A percentile compares a stretch with the other conserved stretches of the same genome.
Evolutionary conservation across 768 basidiomycete species (phyloP).

Genomic region (Naganishia vishniacii): DNA sequence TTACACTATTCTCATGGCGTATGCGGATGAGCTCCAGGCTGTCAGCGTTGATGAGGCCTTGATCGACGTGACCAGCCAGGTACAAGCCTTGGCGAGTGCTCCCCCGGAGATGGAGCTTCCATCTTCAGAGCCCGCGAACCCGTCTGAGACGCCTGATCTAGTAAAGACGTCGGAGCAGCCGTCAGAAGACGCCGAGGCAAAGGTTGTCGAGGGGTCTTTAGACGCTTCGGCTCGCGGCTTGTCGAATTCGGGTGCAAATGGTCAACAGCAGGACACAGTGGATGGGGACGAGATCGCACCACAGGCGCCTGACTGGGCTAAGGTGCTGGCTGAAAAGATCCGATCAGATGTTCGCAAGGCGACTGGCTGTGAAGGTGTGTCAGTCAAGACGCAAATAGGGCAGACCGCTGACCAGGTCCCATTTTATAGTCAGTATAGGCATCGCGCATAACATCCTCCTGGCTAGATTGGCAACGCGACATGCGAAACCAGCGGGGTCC

Average conservation of each 20-base stretch:
- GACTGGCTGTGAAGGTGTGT: constrained; percentile 79
- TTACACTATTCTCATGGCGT: constrained; percentile 83
- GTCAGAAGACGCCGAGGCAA: no score
- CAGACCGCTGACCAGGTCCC: not conserved
- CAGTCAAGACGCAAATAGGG: not conserved
- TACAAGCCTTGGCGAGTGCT: constrained; percentile 32
- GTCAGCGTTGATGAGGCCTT: constrained; percentile 96
- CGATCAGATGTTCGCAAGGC: constrained; percentile 66
- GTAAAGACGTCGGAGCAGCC: not conserved
- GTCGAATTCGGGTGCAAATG: no score
- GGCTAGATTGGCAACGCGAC: constrained; percentile 81
- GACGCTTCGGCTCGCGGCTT: no score
- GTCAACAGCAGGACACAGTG: no score
- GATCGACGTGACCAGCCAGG: constrained; percentile 68
- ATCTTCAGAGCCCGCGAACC: not conserved
- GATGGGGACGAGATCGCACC: not conserved
- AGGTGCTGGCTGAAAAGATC: constrained; percentile 73
- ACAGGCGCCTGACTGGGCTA: constrained; percentile 57
- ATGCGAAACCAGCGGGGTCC: constrained; percentile 83
- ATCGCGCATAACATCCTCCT: constrained; percentile 87
- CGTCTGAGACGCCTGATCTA: no score
- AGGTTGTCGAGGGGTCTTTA: no score
- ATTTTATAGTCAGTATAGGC: constrained; percentile 72
- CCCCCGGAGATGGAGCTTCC: constrained; percentile 20
- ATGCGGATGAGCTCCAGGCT: constrained; percentile 86